Conservation (phyloP, 2,329 filamentous ascomycete genomes). For the Acephala macrosclerotiorum region DNA sequence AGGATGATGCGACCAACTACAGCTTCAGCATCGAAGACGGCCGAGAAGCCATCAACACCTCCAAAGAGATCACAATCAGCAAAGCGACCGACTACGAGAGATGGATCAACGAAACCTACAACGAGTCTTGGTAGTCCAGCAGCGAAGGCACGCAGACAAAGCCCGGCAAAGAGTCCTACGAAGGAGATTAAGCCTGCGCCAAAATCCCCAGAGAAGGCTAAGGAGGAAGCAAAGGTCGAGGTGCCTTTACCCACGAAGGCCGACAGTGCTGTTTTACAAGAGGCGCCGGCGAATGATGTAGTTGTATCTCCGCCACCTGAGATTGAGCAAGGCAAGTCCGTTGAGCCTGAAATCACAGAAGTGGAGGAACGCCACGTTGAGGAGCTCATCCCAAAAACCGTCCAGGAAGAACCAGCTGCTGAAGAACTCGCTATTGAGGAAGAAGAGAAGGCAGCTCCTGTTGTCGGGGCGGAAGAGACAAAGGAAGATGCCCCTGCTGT, state of each 20-base stretch:
- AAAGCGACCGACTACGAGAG: constrained; percentile 37
- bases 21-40: constrained; percentile 70
- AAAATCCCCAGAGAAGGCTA: constrained; percentile 19
- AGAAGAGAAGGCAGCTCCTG: constrained; percentile 28
- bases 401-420: constrained; percentile 35
- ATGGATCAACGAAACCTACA: constrained; percentile 34
- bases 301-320: constrained; percentile 19
- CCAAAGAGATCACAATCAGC: constrained; percentile 40
- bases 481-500: constrained; percentile 24
- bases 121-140: constrained; percentile 27
- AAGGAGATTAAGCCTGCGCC: constrained; percentile 27
- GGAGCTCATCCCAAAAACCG: constrained; percentile 32
- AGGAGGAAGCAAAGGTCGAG: constrained; percentile 19
- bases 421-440: constrained; percentile 23
- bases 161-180: constrained; percentile 18
- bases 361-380: constrained; percentile 18
- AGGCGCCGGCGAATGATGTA: constrained; percentile 15
- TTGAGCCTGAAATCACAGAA: constrained; percentile 28
- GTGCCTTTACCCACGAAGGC: constrained; percentile 11
- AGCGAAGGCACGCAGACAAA: constrained; percentile 25
- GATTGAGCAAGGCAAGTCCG: constrained; percentile 25
- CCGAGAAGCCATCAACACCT: constrained; percentile 64
- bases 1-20: constrained; percentile 83
- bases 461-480: constrained; percentile 12
- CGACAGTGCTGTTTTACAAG: constrained; percentile 11